These are phyloP conservation scores for Cladophialophora chaetospira DNA, from an alignment of 2,329 filamentous ascomycete species.

Conservation along the genomic window DNA sequence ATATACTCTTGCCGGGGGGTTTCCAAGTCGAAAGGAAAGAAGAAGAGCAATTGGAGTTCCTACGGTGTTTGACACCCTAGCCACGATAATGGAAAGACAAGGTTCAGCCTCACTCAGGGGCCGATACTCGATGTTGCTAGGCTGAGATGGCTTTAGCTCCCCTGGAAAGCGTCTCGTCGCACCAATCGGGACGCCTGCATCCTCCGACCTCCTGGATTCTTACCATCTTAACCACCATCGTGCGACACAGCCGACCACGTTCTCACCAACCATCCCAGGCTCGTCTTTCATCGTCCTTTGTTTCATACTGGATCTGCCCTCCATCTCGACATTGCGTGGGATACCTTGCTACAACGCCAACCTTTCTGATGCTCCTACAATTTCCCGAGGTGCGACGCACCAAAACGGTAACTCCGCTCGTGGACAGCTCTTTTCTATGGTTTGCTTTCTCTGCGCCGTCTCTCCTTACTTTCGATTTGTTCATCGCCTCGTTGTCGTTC, in stretches of 20 bases:
- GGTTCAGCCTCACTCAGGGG: not conserved
- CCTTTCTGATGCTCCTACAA: constrained; percentile 25
- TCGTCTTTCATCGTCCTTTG: constrained; percentile 5
- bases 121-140: not conserved
- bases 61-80: not conserved
- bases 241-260: not conserved
- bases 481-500: constrained; percentile 23
- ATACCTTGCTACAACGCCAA: constrained; percentile 7
- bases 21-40: not conserved
- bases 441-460: constrained; percentile 10
- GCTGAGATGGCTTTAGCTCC: not conserved
- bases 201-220: not conserved
- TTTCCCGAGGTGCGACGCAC: constrained; percentile 17
- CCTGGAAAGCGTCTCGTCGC: not conserved
- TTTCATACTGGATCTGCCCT: constrained; percentile 26
- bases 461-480: constrained; percentile 9
- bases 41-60: not conserved
- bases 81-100: not conserved
- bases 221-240: not conserved
- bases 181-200: not conserved
- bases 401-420: constrained; percentile 12
- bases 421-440: constrained; percentile 2
- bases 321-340: constrained; percentile 9
- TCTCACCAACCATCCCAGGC: not conserved
- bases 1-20: too few species aligned